Evolutionary conservation across 176 grass and related monocot genomes (phyloP).

Genomic region (Cymbopogon citratus): DNA sequence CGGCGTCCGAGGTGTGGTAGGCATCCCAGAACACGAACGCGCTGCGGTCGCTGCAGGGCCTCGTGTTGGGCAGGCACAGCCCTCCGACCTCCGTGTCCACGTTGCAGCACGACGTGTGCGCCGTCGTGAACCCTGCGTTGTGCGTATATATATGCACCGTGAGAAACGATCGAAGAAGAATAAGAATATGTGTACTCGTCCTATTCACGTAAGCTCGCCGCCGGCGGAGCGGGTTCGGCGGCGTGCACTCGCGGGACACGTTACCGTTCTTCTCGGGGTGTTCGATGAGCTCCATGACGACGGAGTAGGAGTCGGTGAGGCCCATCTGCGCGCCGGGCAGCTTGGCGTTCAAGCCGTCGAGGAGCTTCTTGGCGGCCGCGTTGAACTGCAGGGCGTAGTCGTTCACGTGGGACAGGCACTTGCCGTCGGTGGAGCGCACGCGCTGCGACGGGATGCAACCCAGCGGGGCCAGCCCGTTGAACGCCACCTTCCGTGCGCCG

Average conservation of each 20-base stretch:
- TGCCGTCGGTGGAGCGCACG: constrained; percentile 37
- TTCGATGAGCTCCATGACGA: constrained; percentile 84
- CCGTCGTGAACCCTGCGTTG: constrained; percentile 73
- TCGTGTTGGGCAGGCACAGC: constrained; percentile 69
- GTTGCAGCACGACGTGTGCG: constrained; percentile 85
- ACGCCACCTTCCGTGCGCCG: constrained; percentile 68
- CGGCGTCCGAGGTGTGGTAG: constrained; percentile 90
- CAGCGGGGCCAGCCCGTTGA: constrained; percentile 66
- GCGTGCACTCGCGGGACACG: background rate
- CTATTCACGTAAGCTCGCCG: background rate
- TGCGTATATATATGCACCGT: background rate
- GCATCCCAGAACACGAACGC: constrained; percentile 95
- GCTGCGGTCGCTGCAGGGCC: constrained; percentile 61
- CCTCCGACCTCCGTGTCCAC: constrained; percentile 75
- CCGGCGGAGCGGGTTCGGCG: background rate
- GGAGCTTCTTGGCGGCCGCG: constrained; percentile 54
- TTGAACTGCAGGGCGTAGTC: constrained; percentile 71
- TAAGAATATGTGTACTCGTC: background rate
- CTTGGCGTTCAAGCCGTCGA: constrained; percentile 48
- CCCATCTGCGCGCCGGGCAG: constrained; percentile 67
- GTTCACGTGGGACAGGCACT: constrained; percentile 60
- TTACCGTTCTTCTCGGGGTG: constrained; percentile 62
- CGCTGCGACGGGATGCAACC: constrained; percentile 92
- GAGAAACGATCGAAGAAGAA: background rate
- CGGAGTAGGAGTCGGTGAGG: constrained; percentile 57